These are phyloP conservation scores for Geranium incanum DNA, from an alignment of 441 rosid species.

Conservation along the genomic window DNA sequence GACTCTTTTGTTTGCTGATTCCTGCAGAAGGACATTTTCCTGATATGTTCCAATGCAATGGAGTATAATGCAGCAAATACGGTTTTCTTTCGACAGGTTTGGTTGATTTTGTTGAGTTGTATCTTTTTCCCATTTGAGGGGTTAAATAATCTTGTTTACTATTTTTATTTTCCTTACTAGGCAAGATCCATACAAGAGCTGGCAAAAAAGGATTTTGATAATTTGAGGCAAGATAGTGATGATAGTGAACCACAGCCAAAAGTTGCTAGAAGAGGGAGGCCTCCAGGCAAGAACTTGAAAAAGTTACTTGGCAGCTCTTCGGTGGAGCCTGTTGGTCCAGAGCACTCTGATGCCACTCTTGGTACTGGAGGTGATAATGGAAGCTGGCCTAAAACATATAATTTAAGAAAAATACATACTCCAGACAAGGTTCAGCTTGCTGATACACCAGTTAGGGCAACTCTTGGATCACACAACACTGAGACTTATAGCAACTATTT, in stretches of 20 bases:
- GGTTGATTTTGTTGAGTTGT: slow-evolving; percentile 15
- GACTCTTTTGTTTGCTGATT: slow-evolving; percentile 13
- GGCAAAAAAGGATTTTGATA: slow-evolving; percentile 69
- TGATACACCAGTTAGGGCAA: slow-evolving; percentile 34
- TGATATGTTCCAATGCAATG: slow-evolving; percentile 84
- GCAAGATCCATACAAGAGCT: slow-evolving; percentile 67
- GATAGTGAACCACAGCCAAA: slow-evolving; percentile 56
- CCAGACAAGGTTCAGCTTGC: slow-evolving; percentile 37
- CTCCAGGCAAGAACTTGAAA: slow-evolving; percentile 55
- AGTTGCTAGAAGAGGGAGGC: slow-evolving; percentile 69
- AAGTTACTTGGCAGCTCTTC: slow-evolving; percentile 46
- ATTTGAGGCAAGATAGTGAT: slow-evolving; percentile 73
- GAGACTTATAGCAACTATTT: slow-evolving; percentile 40
- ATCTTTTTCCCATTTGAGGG: slow-evolving; percentile 8
- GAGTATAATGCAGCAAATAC: slow-evolving; percentile 79
- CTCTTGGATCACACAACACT: slow-evolving; percentile 31
- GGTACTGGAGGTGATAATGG: slow-evolving; percentile 47
- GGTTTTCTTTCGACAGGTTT: slow-evolving; percentile 74
- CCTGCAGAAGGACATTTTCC: slow-evolving; percentile 62
- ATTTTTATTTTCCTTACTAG: slow-evolving; percentile 24
- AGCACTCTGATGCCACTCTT: slow-evolving; percentile 48
- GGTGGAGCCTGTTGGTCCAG: slow-evolving; percentile 41
- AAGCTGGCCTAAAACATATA: slow-evolving; percentile 35
- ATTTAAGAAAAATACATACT: slow-evolving; percentile 47
- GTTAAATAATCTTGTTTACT: slow-evolving; percentile 9